Conservation (phyloP, 805 yeast genomes). For the Grigorovia transvaalensis region DNA sequence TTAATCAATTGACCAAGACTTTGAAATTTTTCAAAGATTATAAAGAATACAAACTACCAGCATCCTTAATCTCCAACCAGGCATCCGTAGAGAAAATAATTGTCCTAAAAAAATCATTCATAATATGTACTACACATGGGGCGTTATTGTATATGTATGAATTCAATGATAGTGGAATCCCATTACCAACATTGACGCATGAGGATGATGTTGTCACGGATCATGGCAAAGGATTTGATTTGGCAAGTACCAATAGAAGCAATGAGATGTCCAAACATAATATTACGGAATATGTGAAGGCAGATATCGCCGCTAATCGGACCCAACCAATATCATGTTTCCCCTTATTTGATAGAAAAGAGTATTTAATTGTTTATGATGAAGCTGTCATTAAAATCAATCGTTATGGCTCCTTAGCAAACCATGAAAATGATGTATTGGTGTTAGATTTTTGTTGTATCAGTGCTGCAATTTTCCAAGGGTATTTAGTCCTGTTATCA, state of each 20-base stretch:
- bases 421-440: conserved; percentile 30
- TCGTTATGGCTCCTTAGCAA: conserved; percentile 43
- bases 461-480: conserved; percentile 34
- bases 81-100: conserved; percentile 41
- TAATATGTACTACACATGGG: conserved; percentile 57
- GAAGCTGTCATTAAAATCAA: conserved; percentile 60
- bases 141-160: conserved; percentile 47
- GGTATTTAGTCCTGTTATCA: conserved; percentile 44
- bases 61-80: conserved; percentile 20
- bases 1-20: conserved; percentile 23
- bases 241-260: conserved; percentile 7
- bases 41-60: conserved; percentile 49
- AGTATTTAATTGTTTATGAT: conserved; percentile 56
- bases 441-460: conserved; percentile 35
- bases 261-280: conserved; percentile 22
- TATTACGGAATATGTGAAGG: conserved; percentile 28
- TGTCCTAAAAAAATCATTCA: conserved; percentile 54
- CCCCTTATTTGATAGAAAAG: conserved; percentile 42
- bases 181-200: conserved; percentile 49
- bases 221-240: conserved; percentile 12
- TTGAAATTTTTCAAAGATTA: conserved; percentile 30
- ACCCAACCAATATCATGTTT: conserved; percentile 52
- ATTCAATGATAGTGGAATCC: conserved; percentile 43
- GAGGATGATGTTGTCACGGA: conserved; percentile 17
- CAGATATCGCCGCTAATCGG: conserved; percentile 27